Percentiles rank a stretch among this genome's conserved stretches.
phyloP scores from a whole-genome alignment of 495 filamentous ascomycete species.

The Penicillium herquei region DNA sequence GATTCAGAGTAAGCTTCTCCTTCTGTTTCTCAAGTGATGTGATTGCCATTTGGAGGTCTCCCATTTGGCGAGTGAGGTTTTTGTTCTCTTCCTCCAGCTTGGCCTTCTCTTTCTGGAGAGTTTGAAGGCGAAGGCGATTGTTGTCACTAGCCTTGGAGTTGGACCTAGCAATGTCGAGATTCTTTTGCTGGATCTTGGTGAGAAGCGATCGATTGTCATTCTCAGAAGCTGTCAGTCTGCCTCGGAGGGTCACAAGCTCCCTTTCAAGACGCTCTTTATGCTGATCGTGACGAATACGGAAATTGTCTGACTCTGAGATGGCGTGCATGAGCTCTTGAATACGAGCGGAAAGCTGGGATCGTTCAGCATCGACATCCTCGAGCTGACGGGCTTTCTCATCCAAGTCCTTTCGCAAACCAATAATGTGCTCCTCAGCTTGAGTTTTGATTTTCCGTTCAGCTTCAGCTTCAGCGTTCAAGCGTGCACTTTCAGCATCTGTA shows the following conservation, averaged over 20 bases:
- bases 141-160: constrained; percentile 82
- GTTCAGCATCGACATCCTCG: constrained; percentile 73
- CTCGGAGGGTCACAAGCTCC: constrained; percentile 90
- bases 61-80: constrained; percentile 79
- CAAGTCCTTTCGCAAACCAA: constrained; percentile 73
- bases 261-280: constrained; percentile 90
- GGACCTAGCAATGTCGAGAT: constrained; percentile 90
- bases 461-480: constrained; percentile 74
- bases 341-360: constrained; percentile 66
- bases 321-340: constrained; percentile 79
- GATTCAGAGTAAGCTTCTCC: constrained; percentile 82
- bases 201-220: constrained; percentile 95
- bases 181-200: constrained; percentile 97
- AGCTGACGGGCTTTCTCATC: constrained; percentile 68
- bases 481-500: constrained; percentile 77
- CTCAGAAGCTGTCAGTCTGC: constrained; percentile 86
- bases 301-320: constrained; percentile 84
- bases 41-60: constrained; percentile 80
- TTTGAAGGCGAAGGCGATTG: constrained; percentile 72
- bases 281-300: constrained; percentile 83
- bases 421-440: constrained; percentile 78
- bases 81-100: constrained; percentile 82
- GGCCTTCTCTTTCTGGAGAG: constrained; percentile 78
- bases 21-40: constrained; percentile 92
- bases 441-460: constrained; percentile 77